These are phyloP conservation scores for Diplodia corticola DNA, from an alignment of 2,329 filamentous ascomycete genomes.

Conservation along the genomic window DNA sequence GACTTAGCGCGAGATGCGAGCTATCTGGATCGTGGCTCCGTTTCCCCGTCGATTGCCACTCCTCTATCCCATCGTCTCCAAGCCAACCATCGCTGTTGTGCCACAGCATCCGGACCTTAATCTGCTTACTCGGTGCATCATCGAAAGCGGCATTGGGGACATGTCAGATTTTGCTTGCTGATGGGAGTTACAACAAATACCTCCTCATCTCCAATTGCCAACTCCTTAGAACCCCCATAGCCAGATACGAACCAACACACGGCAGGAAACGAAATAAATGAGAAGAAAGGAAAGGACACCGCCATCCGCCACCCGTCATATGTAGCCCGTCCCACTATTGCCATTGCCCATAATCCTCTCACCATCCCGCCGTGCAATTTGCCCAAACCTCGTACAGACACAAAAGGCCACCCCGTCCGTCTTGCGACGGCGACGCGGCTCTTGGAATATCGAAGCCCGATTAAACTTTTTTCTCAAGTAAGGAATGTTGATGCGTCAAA, in stretches of 20 bases:
- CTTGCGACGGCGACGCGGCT: constrained; percentile 1
- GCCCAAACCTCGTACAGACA: constrained; percentile 15
- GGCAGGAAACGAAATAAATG: constrained; percentile 7
- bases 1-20: no score
- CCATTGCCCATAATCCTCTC: not conserved
- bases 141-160: not conserved
- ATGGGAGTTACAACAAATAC: constrained; percentile 4
- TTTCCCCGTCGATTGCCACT: not conserved
- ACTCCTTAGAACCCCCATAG: constrained; percentile 17
- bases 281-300: constrained; percentile 8
- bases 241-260: constrained; percentile 21
- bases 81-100: constrained; percentile 6
- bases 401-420: not conserved
- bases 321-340: not conserved
- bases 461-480: constrained; percentile 11
- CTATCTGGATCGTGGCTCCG: not conserved
- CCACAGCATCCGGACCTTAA: not conserved
- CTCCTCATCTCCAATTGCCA: constrained; percentile 22
- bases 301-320: constrained; percentile 13
- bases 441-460: constrained; percentile 9
- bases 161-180: constrained; percentile 10
- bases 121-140: not conserved
- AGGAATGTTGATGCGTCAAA: constrained; percentile 4
- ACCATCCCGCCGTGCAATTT: constrained; percentile 5
- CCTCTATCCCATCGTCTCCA: not conserved